Evolutionary conservation across 2,329 filamentous ascomycete genomes (phyloP), one percentile per base, ranked within the genome.

Genomic region (Penicillium sp.): DNA sequence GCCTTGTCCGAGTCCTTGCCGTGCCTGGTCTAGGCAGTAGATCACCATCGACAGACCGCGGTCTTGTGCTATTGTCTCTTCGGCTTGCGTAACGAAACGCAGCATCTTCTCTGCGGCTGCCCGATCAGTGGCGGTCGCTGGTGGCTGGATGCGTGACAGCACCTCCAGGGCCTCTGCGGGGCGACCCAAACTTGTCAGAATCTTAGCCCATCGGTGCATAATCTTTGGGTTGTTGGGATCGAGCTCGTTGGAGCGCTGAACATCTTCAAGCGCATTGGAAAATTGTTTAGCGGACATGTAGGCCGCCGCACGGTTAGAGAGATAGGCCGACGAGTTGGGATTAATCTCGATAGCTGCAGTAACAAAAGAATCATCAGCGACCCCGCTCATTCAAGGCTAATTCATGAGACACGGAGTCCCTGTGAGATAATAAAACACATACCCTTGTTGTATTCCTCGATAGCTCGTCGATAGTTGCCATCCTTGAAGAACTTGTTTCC

Each of bases 401-500:
- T n/a, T 38, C 21, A 43, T 41, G 33, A 56, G 40, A 43, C 31
- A 19, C 4, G 7, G 47, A 13, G 27, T 45, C 48, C 12, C 40
- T 56, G 47, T 50, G 17, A 25, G 27, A 42, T 27, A 21, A 27
- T 6, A 41, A 8, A 27, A 49, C 35, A 69, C 81, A 59, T 81
- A 96, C 93, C 93, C 85, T 96, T 96, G 67, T 90, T 91, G 76
- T 97, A 99, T 76, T 97, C 91, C 66, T 90, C 85, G 73, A 97
- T 93, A 25, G 94, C 93, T 72, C 89, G 89, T 60, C 82, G 79
- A 75, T 93, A 99, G 71, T 97, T 90, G 73, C 89, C 91, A 63
- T 93, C 90, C 81, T 97, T 97, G 84, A 97, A 99, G 72, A 91
- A 93, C 71, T 94, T 94, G 80, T 99, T 99, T 58, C 94, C 94